A percentile compares a stretch with the other conserved stretches of the same genome.
Conservation (phyloP, 2,329 filamentous ascomycete species). For the Sclerotinia borealis region DNA sequence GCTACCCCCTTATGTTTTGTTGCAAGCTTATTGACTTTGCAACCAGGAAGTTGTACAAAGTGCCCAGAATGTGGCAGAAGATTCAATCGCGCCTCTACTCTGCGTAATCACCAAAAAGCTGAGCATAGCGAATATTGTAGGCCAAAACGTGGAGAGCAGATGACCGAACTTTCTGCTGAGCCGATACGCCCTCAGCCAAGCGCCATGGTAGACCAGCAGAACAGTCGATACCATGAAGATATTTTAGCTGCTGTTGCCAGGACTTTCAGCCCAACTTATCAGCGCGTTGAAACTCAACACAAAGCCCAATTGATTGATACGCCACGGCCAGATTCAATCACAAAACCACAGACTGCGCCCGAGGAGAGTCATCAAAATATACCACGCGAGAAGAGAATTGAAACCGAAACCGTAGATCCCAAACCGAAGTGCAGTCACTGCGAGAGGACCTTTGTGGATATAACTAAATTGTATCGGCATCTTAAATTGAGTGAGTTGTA, state of each 20-base stretch:
- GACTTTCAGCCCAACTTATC: not conserved
- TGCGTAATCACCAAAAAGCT: not conserved
- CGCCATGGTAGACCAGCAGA: not conserved
- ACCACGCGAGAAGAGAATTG: not conserved
- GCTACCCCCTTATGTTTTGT: not conserved
- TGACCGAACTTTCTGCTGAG: not conserved
- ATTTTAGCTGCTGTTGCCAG: not conserved
- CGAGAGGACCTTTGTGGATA: not conserved
- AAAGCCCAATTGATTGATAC: not conserved
- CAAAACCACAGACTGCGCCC: not conserved
- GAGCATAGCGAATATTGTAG: not conserved
- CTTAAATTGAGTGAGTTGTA: not conserved
- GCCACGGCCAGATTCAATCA: not conserved
- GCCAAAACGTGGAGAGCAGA: not conserved
- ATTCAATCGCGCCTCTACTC: not conserved
- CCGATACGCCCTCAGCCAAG: not conserved
- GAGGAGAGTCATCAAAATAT: not conserved
- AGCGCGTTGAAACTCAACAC: not conserved
- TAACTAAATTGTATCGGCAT: not conserved
- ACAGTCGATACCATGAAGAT: too few relatives aligned
- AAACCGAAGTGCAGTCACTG: not conserved
- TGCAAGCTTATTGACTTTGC: not conserved
- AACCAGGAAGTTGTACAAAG: not conserved
- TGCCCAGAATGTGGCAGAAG: not conserved
- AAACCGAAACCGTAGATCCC: not conserved